Evolutionary conservation across 2,329 filamentous ascomycete species (phyloP), one percentile per base, ranked within the genome.

Genomic region (Penicillium sp.): DNA sequence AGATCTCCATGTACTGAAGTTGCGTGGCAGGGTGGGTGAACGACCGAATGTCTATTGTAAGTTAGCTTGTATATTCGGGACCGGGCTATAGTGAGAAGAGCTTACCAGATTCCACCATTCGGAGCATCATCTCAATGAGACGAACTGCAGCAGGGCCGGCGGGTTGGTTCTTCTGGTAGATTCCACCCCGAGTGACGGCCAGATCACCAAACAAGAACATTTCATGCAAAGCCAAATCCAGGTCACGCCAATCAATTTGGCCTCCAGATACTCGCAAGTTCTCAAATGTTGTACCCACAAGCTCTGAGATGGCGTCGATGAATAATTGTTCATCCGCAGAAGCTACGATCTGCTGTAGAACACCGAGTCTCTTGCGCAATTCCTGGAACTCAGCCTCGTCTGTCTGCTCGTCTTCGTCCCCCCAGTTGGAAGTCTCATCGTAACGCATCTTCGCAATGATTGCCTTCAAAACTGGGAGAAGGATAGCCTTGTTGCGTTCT

Each of bases 311-410:
- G 39, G 90, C 90, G 44, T 96, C 88, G 69, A 97, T 89, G 73
- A 96, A 98, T 29, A 98, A 84, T 43, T 80, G 79, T 74, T 98
- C 91, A 70, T 98, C 91, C 50, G 96, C 90, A 10, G 89, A 88
- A 16, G 95, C 93, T 51, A 98, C 88, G 41, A 90, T 92, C 79
- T 97, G 96, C 73, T 99, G 95, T 43, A 99, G 80, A 41, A 92
- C 88, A 73, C 96, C 91, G 48, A 99, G 80, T 65, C 91, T 86
- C 73, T 96, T 96, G 58, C 96, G 87, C 53, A 99, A 82, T 66
- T 99, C 95, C 70, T 96, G 90, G 67, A 99, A 99, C 72, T 99
- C 95, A 26, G 93, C 95, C 76, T 99, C 95, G 67, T 98, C 95
- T 2, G 92, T 96, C 73, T 96, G 89, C 66, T 96, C 93, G 66